Evolutionary conservation across 2,329 filamentous ascomycete genomes (phyloP).

Genomic region (Pseudogymnoascus sp.): DNA sequence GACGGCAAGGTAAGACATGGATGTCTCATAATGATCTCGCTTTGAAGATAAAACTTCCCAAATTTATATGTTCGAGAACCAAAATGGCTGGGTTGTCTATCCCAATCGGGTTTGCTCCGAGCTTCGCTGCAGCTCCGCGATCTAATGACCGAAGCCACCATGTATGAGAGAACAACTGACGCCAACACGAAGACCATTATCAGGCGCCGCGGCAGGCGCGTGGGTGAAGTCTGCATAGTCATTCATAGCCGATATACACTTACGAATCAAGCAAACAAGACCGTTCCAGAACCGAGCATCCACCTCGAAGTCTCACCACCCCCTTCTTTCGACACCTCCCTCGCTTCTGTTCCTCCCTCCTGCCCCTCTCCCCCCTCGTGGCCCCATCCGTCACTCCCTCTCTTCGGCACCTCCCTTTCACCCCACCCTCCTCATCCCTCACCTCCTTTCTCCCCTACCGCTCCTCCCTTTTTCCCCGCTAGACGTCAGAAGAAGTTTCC

Average conservation of each 20-base stretch:
- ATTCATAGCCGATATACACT: neutral
- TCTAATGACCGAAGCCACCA: neutral
- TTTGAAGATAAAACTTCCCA: neutral
- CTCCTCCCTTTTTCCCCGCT: neutral
- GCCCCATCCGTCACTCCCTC: no score
- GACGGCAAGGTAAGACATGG: neutral
- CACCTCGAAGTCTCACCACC: neutral
- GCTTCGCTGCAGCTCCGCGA: neutral
- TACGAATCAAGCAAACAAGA: neutral
- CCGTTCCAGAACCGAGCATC: neutral
- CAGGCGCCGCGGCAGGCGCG: neutral
- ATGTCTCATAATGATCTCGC: neutral
- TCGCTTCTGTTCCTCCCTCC: neutral
- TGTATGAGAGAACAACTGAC: neutral
- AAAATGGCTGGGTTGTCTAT: neutral
- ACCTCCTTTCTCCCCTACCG: neutral
- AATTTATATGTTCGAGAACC: neutral
- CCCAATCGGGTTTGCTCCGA: neutral
- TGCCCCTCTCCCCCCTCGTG: neutral
- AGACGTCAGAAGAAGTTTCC: neutral
- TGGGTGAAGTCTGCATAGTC: neutral
- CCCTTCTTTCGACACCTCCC: neutral
- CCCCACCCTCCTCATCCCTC: neutral
- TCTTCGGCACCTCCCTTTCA: neutral
- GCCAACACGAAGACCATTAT: neutral